These are phyloP conservation scores for Boletus subparvulus DNA, from an alignment of 768 basidiomycete species.

Conservation along the genomic window DNA sequence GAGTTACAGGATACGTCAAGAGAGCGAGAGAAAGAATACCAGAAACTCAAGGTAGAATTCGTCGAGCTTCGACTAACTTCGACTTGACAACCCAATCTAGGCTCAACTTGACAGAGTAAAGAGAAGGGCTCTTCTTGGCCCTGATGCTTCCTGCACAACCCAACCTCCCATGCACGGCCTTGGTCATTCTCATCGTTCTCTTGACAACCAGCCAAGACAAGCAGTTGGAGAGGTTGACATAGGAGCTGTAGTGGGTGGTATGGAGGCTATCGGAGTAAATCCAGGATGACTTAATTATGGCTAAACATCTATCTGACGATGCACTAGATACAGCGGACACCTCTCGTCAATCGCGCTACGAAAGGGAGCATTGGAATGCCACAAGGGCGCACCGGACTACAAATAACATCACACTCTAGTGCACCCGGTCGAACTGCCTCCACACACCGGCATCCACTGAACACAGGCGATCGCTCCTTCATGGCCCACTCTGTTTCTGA, in stretches of 20 bases:
- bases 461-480: constrained; percentile 41
- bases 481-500: constrained; percentile 50
- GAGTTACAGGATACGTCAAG: constrained; percentile 72
- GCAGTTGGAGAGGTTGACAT: constrained; percentile 40
- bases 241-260: constrained; percentile 57
- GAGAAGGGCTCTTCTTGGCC: constrained; percentile 71
- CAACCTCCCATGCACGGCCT: constrained; percentile 21
- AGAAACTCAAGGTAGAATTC: constrained; percentile 68
- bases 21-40: constrained; percentile 84
- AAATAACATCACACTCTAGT: constrained; percentile 25
- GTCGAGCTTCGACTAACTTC: neutral
- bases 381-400: constrained; percentile 32
- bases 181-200: constrained; percentile 15
- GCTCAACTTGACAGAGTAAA: constrained; percentile 80
- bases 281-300: neutral
- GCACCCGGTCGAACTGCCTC: constrained; percentile 21
- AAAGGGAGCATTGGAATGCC: constrained; percentile 34
- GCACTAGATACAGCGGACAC: constrained; percentile 66
- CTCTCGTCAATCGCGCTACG: constrained; percentile 51
- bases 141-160: constrained; percentile 20
- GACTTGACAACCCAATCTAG: constrained; percentile 35
- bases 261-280: constrained; percentile 63
- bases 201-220: constrained; percentile 21
- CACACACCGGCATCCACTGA: constrained; percentile 45
- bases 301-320: constrained; percentile 5